Conservation (phyloP, 1,284 basidiomycete species). For the Kalmanozyma brasiliensis region DNA sequence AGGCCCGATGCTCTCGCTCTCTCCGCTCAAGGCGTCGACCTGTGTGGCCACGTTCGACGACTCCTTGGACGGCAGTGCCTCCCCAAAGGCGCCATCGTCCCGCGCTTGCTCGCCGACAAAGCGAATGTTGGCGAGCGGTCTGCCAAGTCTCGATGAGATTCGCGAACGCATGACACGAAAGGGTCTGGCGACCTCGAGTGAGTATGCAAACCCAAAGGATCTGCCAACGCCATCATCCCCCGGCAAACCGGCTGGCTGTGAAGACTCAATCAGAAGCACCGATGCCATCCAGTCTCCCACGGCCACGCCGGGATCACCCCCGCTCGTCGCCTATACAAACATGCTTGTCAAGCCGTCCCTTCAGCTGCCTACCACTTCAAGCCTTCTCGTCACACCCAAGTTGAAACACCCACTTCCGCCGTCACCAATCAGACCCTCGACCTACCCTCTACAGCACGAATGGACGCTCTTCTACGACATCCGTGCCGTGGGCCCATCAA, state of each 20-base stretch:
- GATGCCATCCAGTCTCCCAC: background rate
- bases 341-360: background rate
- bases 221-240: slow-evolving; percentile 3
- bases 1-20: background rate
- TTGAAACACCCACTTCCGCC: slow-evolving; percentile 14
- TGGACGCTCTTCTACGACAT: slow-evolving; percentile 90
- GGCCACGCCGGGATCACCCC: no score
- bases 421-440: slow-evolving; percentile 12
- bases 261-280: background rate
- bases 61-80: background rate
- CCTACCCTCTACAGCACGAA: slow-evolving; percentile 80
- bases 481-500: slow-evolving; percentile 9
- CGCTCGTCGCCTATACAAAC: no score
- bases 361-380: slow-evolving; percentile 1
- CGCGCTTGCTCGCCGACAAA: slow-evolving; percentile 28
- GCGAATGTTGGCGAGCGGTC: slow-evolving; percentile 32
- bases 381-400: background rate
- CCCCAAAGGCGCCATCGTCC: slow-evolving; percentile 12
- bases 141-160: slow-evolving; percentile 64
- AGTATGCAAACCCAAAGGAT: slow-evolving; percentile 3
- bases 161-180: slow-evolving; percentile 57
- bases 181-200: slow-evolving; percentile 10
- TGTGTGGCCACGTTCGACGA: slow-evolving; percentile 1
- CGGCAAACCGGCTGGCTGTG: background rate
- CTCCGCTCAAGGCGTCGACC: slow-evolving; percentile 2